A percentile compares a stretch with the other conserved stretches of the same genome.
These are phyloP conservation scores for Camelina neglecta DNA, from an alignment of 345 rosid species.

Conservation along the genomic window DNA sequence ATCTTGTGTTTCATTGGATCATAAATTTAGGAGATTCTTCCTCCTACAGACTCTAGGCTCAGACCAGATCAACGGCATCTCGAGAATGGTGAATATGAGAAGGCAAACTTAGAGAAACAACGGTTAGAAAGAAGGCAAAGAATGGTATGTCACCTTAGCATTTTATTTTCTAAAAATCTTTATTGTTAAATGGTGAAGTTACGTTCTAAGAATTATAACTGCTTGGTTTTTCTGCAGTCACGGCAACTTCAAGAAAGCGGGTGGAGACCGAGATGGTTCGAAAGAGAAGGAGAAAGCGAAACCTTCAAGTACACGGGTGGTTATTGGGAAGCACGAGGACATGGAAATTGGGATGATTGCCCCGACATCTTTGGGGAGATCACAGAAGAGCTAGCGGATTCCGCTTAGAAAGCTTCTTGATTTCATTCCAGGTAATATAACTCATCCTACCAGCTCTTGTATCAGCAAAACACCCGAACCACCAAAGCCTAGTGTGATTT, in stretches of 20 bases:
- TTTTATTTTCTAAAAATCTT: background rate
- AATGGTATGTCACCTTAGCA: conserved; percentile 60
- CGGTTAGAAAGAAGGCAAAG: conserved; percentile 96
- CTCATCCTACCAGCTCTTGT: background rate
- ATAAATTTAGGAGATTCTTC: conserved; percentile 86
- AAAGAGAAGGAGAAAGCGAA: conserved; percentile 62
- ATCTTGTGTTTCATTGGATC: conserved; percentile 24
- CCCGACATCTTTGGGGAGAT: conserved; percentile 85
- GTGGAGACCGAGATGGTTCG: conserved; percentile 94
- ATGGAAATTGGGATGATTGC: conserved; percentile 74
- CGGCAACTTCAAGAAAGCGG: conserved; percentile 91
- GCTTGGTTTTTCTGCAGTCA: conserved; percentile 52
- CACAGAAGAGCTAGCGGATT: conserved; percentile 52
- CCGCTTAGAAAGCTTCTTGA: conserved; percentile 37
- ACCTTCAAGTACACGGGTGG: conserved; percentile 77
- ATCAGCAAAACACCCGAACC: background rate
- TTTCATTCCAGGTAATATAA: conserved; percentile 29
- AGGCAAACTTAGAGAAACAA: conserved; percentile 92
- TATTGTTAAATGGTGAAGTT: too few species aligned
- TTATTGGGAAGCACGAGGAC: conserved; percentile 91
- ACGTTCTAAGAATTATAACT: background rate
- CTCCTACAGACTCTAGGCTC: conserved; percentile 97
- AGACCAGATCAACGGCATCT: conserved; percentile 97
- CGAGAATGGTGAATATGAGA: conserved; percentile 98
- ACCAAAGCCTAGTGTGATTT: background rate